Evolutionary conservation across 805 yeast genomes (phyloP).

Genomic region (Yarrowia sp.): DNA sequence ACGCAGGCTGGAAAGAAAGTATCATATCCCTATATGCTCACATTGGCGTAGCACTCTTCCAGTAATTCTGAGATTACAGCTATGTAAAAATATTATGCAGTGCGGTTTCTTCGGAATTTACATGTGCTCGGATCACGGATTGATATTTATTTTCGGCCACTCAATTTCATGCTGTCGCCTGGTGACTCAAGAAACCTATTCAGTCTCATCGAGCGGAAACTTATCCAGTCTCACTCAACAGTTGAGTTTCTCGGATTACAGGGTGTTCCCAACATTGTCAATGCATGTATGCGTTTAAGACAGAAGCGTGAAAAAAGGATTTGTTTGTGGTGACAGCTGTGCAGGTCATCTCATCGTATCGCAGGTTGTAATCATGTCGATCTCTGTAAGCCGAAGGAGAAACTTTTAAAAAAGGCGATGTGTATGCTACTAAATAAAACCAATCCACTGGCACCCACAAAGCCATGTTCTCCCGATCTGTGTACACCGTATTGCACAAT

Average conservation of each 20-base stretch:
- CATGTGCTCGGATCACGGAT: background rate
- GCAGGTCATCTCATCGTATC: background rate
- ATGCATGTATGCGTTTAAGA: background rate
- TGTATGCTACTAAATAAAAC: background rate
- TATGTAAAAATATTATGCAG: background rate
- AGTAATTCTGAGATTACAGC: too few relatives aligned
- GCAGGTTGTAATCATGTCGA: background rate
- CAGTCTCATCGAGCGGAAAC: too few relatives aligned
- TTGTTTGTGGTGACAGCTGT: background rate
- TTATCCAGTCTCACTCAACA: background rate
- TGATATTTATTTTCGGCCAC: background rate
- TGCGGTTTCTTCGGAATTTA: background rate
- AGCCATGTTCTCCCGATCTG: background rate
- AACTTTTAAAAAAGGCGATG: background rate
- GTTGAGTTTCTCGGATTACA: constrained; percentile 2
- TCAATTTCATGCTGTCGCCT: background rate
- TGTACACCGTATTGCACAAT: too few relatives aligned
- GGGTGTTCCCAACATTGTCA: constrained; percentile 1
- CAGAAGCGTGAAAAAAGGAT: background rate
- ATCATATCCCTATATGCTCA: too few relatives aligned
- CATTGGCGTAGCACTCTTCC: too few relatives aligned
- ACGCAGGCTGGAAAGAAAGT: too few relatives aligned
- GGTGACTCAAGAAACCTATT: too few relatives aligned
- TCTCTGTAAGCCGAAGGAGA: background rate
- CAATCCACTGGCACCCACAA: background rate